These are phyloP conservation scores for Chlorella sp. DNA, from an alignment of 139 green algal species.

Conservation along the genomic window DNA sequence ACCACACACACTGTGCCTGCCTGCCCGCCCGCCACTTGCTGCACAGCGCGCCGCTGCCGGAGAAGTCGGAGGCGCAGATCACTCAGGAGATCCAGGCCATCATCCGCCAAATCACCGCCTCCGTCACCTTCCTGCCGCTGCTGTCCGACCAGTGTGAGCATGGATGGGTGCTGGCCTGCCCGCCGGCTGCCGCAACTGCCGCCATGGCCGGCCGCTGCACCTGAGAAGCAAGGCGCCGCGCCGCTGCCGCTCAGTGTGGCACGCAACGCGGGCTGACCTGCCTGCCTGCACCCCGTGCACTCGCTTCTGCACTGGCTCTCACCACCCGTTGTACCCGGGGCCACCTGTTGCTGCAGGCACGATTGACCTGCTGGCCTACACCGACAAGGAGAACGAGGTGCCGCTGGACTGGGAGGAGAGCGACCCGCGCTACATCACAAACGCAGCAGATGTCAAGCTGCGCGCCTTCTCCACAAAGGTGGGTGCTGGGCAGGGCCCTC, in stretches of 20 bases:
- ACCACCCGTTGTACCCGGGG: neutral
- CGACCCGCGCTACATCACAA: conserved; percentile 83
- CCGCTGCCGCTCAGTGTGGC: too few relatives aligned
- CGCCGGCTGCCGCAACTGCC: neutral
- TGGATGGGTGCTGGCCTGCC: neutral
- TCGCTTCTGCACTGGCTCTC: too few relatives aligned
- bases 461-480: conserved; percentile 94
- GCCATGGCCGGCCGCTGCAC: neutral
- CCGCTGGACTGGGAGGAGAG: conserved; percentile 92
- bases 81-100: conserved; percentile 91
- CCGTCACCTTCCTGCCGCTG: conserved; percentile 95
- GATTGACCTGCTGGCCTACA: conserved; percentile 96
- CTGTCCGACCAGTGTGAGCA: conserved; percentile 84
- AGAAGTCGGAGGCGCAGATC: conserved; percentile 91
- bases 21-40: neutral
- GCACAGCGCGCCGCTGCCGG: conserved; percentile 39
- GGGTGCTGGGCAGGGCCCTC: neutral
- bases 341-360: conserved; percentile 63
- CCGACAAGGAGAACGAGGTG: conserved; percentile 73
- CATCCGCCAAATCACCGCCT: conserved; percentile 94
- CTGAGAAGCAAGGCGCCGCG: too few relatives aligned
- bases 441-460: conserved; percentile 84
- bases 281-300: neutral
- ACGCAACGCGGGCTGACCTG: too few relatives aligned
- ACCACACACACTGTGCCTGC: neutral